A percentile compares a stretch with the other conserved stretches of the same genome.
Evolutionary conservation across 2,329 filamentous ascomycete species (phyloP).

Genomic region (Curvularia sp.): DNA sequence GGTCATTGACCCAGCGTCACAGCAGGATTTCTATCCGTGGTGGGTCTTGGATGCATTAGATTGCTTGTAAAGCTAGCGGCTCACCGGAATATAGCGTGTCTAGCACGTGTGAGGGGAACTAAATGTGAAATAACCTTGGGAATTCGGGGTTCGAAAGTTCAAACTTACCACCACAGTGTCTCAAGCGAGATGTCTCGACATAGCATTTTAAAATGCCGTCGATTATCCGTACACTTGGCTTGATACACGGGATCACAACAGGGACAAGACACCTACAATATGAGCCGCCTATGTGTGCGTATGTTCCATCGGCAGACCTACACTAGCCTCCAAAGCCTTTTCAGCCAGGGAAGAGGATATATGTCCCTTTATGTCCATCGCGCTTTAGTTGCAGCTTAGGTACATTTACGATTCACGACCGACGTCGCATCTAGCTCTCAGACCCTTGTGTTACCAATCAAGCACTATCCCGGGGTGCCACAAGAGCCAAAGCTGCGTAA

Average conservation of each 20-base stretch:
- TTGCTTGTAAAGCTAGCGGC: not conserved
- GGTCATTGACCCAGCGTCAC: not conserved
- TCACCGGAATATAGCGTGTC: not conserved
- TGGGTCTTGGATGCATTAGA: conserved; percentile 1
- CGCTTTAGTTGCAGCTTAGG: conserved; percentile 10
- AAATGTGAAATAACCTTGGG: too few species aligned
- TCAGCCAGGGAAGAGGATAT: not conserved
- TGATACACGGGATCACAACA: not conserved
- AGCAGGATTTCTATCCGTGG: not conserved
- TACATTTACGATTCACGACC: conserved; percentile 16
- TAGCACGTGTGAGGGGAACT: not conserved
- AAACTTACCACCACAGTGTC: not conserved
- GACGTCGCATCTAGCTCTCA: conserved; percentile 12
- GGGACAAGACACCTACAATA: not conserved
- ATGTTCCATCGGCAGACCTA: not conserved
- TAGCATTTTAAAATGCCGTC: not conserved
- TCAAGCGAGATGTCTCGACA: not conserved
- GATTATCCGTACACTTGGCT: too few species aligned
- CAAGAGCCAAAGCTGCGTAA: conserved; percentile 9
- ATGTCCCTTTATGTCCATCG: not conserved
- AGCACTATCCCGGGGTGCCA: not conserved
- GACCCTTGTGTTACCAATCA: conserved; percentile 9
- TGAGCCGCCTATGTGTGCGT: not conserved
- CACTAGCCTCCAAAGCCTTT: not conserved
- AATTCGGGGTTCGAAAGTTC: not conserved